Conservation (phyloP, 139 green algal genomes). For the Ettlia oleoabundans region DNA sequence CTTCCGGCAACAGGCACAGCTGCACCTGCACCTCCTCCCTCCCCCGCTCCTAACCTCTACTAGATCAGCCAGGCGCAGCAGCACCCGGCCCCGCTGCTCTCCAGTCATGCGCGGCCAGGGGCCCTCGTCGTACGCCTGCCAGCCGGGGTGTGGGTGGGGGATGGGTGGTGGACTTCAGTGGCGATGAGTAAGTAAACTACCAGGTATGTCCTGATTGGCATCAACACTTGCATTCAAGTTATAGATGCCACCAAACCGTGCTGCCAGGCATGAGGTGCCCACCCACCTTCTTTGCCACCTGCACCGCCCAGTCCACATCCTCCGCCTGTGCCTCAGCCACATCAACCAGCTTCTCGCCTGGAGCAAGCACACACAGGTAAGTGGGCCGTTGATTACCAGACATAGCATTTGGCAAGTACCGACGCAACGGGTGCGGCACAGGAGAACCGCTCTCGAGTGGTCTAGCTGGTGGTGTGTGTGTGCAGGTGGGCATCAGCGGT, state of each 20-base stretch:
- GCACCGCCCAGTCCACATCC: slow-evolving; percentile 72
- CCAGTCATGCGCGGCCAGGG: slow-evolving; percentile 68
- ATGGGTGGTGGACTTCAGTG: no score
- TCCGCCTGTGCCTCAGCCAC: slow-evolving; percentile 63
- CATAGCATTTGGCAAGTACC: neutral
- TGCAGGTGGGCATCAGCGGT: no score
- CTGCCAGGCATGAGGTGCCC: neutral
- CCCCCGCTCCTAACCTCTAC: slow-evolving; percentile 59
- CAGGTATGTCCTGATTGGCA: no score
- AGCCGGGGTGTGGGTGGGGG: no score
- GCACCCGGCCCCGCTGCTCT: slow-evolving; percentile 55
- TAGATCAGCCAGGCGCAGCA: slow-evolving; percentile 55
- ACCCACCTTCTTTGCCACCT: slow-evolving; percentile 56
- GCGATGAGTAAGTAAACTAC: no score
- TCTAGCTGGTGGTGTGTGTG: no score
- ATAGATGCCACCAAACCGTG: no score
- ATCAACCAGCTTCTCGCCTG: slow-evolving; percentile 22
- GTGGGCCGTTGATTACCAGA: neutral
- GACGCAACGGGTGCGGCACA: neutral
- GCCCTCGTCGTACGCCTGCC: slow-evolving; percentile 68
- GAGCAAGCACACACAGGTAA: neutral
- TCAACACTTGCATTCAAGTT: neutral
- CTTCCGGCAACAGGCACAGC: neutral
- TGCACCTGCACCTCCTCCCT: neutral
- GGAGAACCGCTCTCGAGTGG: neutral